phyloP scores from a whole-genome alignment of 2,329 filamentous ascomycete genomes.

The Lomentospora prolificans region DNA sequence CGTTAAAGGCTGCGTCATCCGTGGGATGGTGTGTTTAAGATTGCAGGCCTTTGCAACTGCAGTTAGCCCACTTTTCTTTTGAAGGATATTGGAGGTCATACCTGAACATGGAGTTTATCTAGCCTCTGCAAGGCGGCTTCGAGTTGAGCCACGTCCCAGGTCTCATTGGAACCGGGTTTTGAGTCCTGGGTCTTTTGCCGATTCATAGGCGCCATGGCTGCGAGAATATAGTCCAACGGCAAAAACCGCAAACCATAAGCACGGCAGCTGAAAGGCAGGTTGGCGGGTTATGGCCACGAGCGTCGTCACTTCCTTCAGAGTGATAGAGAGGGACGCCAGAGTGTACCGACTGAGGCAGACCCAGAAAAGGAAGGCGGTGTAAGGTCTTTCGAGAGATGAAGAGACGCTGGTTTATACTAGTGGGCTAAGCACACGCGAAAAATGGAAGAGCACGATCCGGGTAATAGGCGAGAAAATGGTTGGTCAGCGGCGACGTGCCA shows the following conservation, averaged over 20 bases:
- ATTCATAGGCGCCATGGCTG: background rate
- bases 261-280: background rate
- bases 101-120: conserved; percentile 46
- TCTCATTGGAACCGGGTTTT: conserved; percentile 18
- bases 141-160: conserved; percentile 39
- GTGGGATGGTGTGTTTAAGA: conserved; percentile 38
- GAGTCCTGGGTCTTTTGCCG: background rate
- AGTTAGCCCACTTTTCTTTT: background rate
- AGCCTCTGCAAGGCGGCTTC: conserved; percentile 39
- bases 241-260: background rate
- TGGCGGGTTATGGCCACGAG: too few relatives aligned
- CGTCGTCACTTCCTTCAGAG: too few relatives aligned
- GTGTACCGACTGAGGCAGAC: background rate
- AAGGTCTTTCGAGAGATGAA: background rate
- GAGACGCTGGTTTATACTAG: too few relatives aligned
- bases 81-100: conserved; percentile 16
- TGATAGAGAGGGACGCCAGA: background rate
- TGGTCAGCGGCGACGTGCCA: background rate
- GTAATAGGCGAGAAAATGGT: background rate
- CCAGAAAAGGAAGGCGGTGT: background rate
- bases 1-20: conserved; percentile 41
- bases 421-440: too few relatives aligned
- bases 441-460: background rate
- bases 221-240: background rate
- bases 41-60: conserved; percentile 19